A percentile compares a stretch with the other conserved stretches of the same genome.
Evolutionary conservation across 108 stramenopile species (phyloP).

Genomic region (Cyclotella kingstonii): DNA sequence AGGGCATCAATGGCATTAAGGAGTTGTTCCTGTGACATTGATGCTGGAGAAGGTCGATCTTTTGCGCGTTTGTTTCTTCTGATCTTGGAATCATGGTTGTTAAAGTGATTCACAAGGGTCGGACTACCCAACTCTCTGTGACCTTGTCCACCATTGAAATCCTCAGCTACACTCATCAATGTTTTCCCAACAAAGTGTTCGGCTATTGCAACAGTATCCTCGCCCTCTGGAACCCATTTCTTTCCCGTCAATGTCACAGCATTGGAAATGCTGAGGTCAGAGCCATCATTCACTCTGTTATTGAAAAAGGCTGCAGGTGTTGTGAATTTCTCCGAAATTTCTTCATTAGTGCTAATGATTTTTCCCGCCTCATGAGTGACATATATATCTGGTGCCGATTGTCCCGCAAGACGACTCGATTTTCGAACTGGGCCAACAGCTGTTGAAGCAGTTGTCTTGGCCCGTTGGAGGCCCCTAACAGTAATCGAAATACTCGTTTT

Average conservation of each 20-base stretch:
- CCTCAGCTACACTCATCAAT: too few relatives aligned
- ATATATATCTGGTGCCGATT: constrained; percentile 36
- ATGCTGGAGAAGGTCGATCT: too few relatives aligned
- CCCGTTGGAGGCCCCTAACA: constrained; percentile 28
- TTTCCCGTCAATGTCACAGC: constrained; percentile 33
- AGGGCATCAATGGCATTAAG: constrained; percentile 30
- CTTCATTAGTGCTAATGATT: constrained; percentile 15
- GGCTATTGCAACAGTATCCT: too few relatives aligned
- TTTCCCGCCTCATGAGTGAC: constrained; percentile 49
- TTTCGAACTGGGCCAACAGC: constrained; percentile 34
- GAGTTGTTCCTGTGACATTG: too few relatives aligned
- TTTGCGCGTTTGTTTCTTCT: too few relatives aligned
- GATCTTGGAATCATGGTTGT: too few relatives aligned
- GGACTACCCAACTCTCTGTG: too few relatives aligned
- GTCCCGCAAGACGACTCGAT: constrained; percentile 51
- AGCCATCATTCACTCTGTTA: constrained; percentile 73
- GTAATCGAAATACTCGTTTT: constrained; percentile 3
- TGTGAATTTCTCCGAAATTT: background rate
- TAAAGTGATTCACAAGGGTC: too few relatives aligned
- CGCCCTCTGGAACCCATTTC: background rate
- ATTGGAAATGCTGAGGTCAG: constrained; percentile 46
- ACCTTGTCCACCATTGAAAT: too few relatives aligned
- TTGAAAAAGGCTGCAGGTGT: constrained; percentile 47
- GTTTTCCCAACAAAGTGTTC: too few relatives aligned
- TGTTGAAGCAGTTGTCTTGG: background rate